These are phyloP conservation scores for Colletotrichum plurivorum DNA, from an alignment of 2,329 filamentous ascomycete species.

Conservation along the genomic window DNA sequence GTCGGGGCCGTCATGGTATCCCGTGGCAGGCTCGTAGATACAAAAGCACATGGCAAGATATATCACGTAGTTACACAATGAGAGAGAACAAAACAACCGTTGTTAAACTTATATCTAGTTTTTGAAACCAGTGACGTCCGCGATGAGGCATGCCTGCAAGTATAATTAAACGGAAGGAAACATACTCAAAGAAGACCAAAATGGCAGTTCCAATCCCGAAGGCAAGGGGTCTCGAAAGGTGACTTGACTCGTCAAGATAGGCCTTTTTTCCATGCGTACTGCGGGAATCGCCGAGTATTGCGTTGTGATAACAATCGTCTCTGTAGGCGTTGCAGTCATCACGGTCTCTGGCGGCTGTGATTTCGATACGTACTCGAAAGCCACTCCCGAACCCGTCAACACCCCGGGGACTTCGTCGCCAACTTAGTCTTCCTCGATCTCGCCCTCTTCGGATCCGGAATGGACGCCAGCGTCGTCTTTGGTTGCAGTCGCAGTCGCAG, in stretches of 20 bases:
- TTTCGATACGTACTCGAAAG: constrained; percentile 52
- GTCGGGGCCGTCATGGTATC: constrained; percentile 57
- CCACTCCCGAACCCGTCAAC: constrained; percentile 2
- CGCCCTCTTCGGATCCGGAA: constrained; percentile 95
- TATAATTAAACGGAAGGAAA: constrained; percentile 27
- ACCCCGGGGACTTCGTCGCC: neutral
- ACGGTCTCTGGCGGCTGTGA: constrained; percentile 44
- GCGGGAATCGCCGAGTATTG: constrained; percentile 4
- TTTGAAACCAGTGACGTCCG: constrained; percentile 3
- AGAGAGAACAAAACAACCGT: constrained; percentile 18
- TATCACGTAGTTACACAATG: constrained; percentile 10
- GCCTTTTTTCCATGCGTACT: too few species aligned
- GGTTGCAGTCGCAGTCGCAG: constrained; percentile 43
- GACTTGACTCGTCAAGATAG: neutral
- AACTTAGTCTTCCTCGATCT: constrained; percentile 87
- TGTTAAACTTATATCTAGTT: constrained; percentile 14
- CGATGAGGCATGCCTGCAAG: constrained; percentile 11
- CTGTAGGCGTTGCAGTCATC: constrained; percentile 40
- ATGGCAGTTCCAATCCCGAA: neutral
- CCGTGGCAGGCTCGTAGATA: constrained; percentile 51
- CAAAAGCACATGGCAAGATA: constrained; percentile 9
- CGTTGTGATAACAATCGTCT: constrained; percentile 10
- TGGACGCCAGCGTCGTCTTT: constrained; percentile 74
- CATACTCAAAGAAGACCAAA: constrained; percentile 32
- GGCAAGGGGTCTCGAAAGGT: neutral